These are phyloP conservation scores for Salix brachista DNA, from an alignment of 345 rosid species.

Conservation along the genomic window DNA sequence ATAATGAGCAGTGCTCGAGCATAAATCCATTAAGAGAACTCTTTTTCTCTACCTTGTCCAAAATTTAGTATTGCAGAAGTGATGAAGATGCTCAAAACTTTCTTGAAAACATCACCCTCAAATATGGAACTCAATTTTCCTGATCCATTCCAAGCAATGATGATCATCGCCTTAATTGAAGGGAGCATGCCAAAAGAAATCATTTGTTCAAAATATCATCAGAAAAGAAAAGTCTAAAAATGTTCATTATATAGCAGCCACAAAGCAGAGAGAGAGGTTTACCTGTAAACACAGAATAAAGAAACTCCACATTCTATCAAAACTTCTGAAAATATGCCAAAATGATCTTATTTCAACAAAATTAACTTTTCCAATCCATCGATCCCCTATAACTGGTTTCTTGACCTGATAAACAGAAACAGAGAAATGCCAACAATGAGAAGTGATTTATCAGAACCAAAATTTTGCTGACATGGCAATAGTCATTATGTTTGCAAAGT, in stretches of 20 bases:
- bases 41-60: constrained; percentile 69
- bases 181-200: constrained; percentile 8
- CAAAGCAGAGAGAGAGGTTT: constrained; percentile 10
- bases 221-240: too few relatives aligned
- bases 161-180: constrained; percentile 76
- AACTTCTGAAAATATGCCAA: constrained; percentile 98
- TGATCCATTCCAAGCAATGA: constrained; percentile 87
- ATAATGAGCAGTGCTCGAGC: neutral
- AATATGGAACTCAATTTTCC: constrained; percentile 56
- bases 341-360: constrained; percentile 96
- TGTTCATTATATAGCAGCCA: too few relatives aligned
- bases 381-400: constrained; percentile 53
- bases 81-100: constrained; percentile 80
- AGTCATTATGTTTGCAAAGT: neutral
- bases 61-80: constrained; percentile 95
- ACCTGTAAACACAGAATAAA: constrained; percentile 89
- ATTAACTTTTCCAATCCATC: constrained; percentile 95
- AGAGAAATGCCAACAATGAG: neutral
- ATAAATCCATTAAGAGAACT: neutral
- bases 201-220: neutral
- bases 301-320: constrained; percentile 99
- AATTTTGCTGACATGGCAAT: neutral
- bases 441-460: constrained; percentile 6
- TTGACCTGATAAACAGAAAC: constrained; percentile 47
- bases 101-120: constrained; percentile 57